Base-by-base conservation (phyloP, 1,284 basidiomycete genomes). In the Papiliotrema terrestris region DNA sequence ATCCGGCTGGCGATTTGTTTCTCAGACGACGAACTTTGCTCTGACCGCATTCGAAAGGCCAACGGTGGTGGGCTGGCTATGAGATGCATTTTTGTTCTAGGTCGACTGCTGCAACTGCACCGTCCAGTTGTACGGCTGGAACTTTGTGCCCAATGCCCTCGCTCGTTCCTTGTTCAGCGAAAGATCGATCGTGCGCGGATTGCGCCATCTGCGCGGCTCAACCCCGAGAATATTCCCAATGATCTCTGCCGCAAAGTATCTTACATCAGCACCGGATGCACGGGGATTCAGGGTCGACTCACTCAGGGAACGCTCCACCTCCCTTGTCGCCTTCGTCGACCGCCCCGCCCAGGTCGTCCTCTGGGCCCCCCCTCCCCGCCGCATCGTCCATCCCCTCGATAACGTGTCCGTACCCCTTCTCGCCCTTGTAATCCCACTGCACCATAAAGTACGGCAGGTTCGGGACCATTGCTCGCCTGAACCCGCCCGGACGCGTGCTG, bases 401-500 rank as follows among this genome's bases (percentile, higher is more conserved):
- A 55, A 97, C 88, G 74, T 98, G 96, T 0, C 96, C 96, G 71
- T 93, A 98, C 1, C 93, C 93, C 72, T 90, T 92, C 76, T 95
- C 91, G 29, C 95, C 94, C 68, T 92, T 94, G 78, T 98, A 84
- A 77, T 99, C 96, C 78, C 94, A 99, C 67, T 92, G 89, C 1
- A 98, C 89, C 87, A 94, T 94, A 72, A 99, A 99, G 78, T 99
- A 98, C 0, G 96, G 96, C 43, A 99, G 78, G 66, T 97, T 93
- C 1, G 94, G 86, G 5, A 98, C 95, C 86, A 99, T 89, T 37
- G 89, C 85, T 1, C 92, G 83, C 45, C 92, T 80, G 79, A 96
- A 96, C 3, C 91, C 91, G 22, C 91, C 91, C 0, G 91, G 89
- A 2, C 92, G 83, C 8, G 84, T 77, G 2, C 88, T 84, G 71